These are phyloP conservation scores for Fusarium xyrophilum DNA, from an alignment of 2,329 filamentous ascomycete genomes.

Conservation along the genomic window DNA sequence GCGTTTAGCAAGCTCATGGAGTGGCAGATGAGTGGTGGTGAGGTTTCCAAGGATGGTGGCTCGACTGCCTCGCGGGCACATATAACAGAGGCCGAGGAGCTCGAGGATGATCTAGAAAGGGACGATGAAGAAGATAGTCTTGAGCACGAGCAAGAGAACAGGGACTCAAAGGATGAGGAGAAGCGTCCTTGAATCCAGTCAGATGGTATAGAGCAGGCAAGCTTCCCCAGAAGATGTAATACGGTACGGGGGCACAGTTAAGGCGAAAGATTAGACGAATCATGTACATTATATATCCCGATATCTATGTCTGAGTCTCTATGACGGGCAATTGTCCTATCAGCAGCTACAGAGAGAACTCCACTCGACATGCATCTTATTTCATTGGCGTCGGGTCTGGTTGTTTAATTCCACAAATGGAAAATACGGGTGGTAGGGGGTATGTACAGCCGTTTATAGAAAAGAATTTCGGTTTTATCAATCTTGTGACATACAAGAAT, in stretches of 20 bases:
- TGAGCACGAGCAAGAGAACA: conserved; percentile 42
- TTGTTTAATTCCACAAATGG: conserved; percentile 25
- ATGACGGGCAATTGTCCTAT: conserved; percentile 24
- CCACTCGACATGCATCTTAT: conserved; percentile 38
- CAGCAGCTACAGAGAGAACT: conserved; percentile 35
- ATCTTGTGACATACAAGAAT: neutral
- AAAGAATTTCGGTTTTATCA: conserved; percentile 19
- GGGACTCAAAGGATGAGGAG: conserved; percentile 23
- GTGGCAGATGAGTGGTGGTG: conserved; percentile 94
- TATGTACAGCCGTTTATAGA: conserved; percentile 22
- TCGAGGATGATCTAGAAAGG: conserved; percentile 57
- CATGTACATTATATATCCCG: conserved; percentile 43
- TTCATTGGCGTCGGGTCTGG: conserved; percentile 37
- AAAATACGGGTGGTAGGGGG: conserved; percentile 6
- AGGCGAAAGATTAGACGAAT: conserved; percentile 35
- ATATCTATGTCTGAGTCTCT: conserved; percentile 39
- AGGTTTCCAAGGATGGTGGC: conserved; percentile 56
- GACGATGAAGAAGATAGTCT: conserved; percentile 46
- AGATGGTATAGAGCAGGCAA: conserved; percentile 1
- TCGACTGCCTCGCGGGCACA: conserved; percentile 46
- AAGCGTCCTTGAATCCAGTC: conserved; percentile 29
- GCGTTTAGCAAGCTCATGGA: conserved; percentile 97
- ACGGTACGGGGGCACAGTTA: conserved; percentile 6
- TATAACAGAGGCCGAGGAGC: conserved; percentile 60
- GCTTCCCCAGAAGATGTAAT: conserved; percentile 31